Percentiles rank a stretch among this genome's conserved stretches.
These are phyloP conservation scores for Pestalotiopsis sp. DNA, from an alignment of 2,329 filamentous ascomycete species.

Conservation along the genomic window DNA sequence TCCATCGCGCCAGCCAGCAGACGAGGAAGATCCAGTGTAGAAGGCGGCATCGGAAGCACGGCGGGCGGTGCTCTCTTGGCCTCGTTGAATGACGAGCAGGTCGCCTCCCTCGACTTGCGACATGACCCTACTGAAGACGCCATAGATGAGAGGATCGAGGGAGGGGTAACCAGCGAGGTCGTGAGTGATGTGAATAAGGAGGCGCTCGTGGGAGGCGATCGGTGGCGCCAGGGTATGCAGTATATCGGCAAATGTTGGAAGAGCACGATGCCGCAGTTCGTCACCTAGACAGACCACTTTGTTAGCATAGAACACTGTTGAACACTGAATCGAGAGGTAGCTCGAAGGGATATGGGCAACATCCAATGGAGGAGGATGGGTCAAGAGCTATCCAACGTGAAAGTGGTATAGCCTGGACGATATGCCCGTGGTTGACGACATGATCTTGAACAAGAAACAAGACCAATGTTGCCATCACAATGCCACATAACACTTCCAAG, in stretches of 20 bases:
- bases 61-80: conserved; percentile 77
- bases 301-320: background rate
- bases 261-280: conserved; percentile 80
- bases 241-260: conserved; percentile 93
- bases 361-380: no score
- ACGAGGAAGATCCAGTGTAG: conserved; percentile 51
- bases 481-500: background rate
- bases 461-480: background rate
- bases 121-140: conserved; percentile 94
- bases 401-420: no score
- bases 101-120: conserved; percentile 98
- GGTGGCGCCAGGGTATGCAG: conserved; percentile 94
- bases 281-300: conserved; percentile 60
- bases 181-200: conserved; percentile 96
- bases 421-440: no score
- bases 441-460: no score
- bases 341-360: no score
- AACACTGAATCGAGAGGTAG: background rate
- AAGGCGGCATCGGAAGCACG: conserved; percentile 62
- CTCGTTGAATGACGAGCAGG: conserved; percentile 89
- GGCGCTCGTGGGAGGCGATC: conserved; percentile 93
- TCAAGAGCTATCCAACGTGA: no score
- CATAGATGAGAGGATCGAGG: conserved; percentile 88
- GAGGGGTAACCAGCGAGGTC: conserved; percentile 94
- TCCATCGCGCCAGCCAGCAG: conserved; percentile 83